phyloP scores from a whole-genome alignment of 768 basidiomycete species.

The Amanita polypyramis region DNA sequence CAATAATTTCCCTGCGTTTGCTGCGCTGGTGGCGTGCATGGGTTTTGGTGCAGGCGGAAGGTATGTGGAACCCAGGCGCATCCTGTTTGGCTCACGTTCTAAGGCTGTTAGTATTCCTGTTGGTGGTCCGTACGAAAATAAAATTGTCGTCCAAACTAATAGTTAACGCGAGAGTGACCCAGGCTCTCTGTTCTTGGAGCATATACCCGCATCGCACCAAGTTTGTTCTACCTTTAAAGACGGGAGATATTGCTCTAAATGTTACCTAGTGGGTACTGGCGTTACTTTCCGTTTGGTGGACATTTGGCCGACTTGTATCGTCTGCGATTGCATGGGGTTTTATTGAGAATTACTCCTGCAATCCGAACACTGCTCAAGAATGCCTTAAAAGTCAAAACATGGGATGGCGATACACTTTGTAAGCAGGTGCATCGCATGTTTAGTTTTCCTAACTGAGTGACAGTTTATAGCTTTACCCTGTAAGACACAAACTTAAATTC shows the following conservation, averaged over 20 bases:
- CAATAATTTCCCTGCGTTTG: constrained; percentile 34
- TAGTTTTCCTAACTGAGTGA: background rate
- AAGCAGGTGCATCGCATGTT: constrained; percentile 12
- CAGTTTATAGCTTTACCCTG: constrained; percentile 26
- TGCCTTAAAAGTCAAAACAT: constrained; percentile 41
- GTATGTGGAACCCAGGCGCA: constrained; percentile 18
- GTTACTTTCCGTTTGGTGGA: constrained; percentile 45
- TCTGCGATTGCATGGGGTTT: constrained; percentile 45
- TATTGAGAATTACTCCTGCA: constrained; percentile 45
- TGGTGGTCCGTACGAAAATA: constrained; percentile 27
- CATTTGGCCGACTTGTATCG: constrained; percentile 37
- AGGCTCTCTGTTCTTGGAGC: constrained; percentile 35
- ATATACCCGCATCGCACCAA: constrained; percentile 32
- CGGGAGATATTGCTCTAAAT: constrained; percentile 2
- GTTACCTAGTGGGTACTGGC: constrained; percentile 38
- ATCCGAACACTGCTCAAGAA: constrained; percentile 22
- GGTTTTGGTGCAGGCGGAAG: constrained; percentile 45
- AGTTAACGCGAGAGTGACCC: background rate
- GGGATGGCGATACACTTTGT: constrained; percentile 53
- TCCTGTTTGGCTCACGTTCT: constrained; percentile 12
- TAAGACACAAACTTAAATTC: no score
- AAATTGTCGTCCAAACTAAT: background rate
- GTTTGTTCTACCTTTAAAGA: constrained; percentile 11
- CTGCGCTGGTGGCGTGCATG: constrained; percentile 33
- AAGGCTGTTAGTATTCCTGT: constrained; percentile 26